phyloP scores from a whole-genome alignment of 2,329 filamentous ascomycete species.

The Fusarium burgessii region DNA sequence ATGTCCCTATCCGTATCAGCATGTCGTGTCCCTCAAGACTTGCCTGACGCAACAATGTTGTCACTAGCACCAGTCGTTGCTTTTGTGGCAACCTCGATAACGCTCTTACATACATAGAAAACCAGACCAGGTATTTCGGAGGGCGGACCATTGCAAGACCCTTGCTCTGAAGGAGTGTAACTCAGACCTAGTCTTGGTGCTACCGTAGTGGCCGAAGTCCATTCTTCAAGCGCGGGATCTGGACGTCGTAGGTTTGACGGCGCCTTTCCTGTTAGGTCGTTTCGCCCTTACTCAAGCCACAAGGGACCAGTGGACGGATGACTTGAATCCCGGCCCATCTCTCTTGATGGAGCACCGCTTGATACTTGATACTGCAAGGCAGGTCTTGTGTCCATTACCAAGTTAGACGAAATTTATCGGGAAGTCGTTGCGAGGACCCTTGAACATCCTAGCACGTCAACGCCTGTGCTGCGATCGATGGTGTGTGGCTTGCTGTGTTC shows the following conservation, averaged over 20 bases:
- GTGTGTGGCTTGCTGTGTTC: conserved; percentile 14
- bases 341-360: background rate
- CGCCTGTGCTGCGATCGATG: background rate
- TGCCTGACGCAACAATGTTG: background rate
- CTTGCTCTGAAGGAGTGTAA: conserved; percentile 10
- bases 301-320: conserved; percentile 14
- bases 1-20: conserved; percentile 20
- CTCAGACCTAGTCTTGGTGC: conserved; percentile 8
- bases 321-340: conserved; percentile 9
- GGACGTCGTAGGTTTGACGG: conserved; percentile 11
- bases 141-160: background rate
- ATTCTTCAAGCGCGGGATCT: conserved; percentile 26
- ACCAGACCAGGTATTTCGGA: background rate
- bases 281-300: conserved; percentile 35
- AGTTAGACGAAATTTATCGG: conserved; percentile 14
- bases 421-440: conserved; percentile 33
- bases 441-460: conserved; percentile 1
- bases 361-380: conserved; percentile 3
- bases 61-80: conserved; percentile 2
- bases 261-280: conserved; percentile 23
- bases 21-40: background rate
- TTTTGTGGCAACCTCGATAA: background rate
- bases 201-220: conserved; percentile 10
- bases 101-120: background rate
- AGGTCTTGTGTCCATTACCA: conserved; percentile 5